phyloP scores from a whole-genome alignment of 2,329 filamentous ascomycete species.

The Dactylellina parvicollis region DNA sequence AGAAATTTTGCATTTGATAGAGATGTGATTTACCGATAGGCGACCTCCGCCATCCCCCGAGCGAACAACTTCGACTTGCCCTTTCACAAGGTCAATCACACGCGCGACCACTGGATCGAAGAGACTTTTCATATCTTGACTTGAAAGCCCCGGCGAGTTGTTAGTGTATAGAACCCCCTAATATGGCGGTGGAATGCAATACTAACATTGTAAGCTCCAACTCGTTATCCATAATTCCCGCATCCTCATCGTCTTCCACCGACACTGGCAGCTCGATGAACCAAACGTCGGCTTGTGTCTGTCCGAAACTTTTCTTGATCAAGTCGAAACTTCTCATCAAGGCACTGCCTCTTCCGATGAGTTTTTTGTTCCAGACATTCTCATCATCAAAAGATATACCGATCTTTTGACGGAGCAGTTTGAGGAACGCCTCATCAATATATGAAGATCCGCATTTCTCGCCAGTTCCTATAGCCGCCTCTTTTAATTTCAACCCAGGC shows the following conservation, averaged over 20 bases:
- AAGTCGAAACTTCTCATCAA: conserved; percentile 50
- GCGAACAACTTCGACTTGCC: conserved; percentile 22
- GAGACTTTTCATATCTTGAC: conserved; percentile 32
- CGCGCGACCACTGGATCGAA: conserved; percentile 49
- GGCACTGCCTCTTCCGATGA: conserved; percentile 32
- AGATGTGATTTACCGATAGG: background rate
- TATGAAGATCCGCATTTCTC: conserved; percentile 55
- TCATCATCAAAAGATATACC: conserved; percentile 20
- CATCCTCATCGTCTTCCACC: conserved; percentile 41
- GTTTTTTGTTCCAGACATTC: conserved; percentile 14
- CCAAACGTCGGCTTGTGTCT: conserved; percentile 3
- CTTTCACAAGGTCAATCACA: conserved; percentile 25
- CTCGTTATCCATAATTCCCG: conserved; percentile 50
- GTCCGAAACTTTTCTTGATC: conserved; percentile 52
- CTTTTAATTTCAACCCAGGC: conserved; percentile 37
- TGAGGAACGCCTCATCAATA: conserved; percentile 53
- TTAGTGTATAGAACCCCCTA: too few species aligned
- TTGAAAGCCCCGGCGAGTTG: too few species aligned
- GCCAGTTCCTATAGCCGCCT: conserved; percentile 47
- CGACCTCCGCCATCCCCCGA: background rate
- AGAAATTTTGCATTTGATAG: too few species aligned
- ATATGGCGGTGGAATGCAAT: too few species aligned
- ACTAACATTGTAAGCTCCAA: conserved; percentile 37
- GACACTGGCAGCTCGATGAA: conserved; percentile 34
- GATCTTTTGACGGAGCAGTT: conserved; percentile 31